A percentile compares a stretch with the other conserved stretches of the same genome.
phyloP scores from a whole-genome alignment of 116 monocot species.

The Papilionanthe hybrid region DNA sequence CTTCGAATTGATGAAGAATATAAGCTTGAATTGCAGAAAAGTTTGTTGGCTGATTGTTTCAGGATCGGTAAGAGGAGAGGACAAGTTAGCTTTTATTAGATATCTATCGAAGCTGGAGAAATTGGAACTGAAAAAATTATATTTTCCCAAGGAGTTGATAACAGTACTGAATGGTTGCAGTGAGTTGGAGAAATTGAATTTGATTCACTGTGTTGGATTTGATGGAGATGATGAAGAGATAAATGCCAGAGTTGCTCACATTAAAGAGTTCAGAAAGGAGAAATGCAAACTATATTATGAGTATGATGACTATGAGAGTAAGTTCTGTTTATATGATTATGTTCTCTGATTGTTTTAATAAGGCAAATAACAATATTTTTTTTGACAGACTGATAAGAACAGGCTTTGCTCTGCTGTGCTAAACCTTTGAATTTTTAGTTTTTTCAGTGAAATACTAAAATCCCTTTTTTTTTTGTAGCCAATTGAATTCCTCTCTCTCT shows the following conservation, averaged over 20 bases:
- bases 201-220: slow-evolving; percentile 33
- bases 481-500: too few relatives aligned
- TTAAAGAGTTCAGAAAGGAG: slow-evolving; percentile 6
- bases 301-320: neutral
- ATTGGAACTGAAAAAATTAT: slow-evolving; percentile 27
- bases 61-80: slow-evolving; percentile 13
- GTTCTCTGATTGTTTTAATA: neutral
- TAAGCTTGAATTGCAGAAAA: slow-evolving; percentile 12
- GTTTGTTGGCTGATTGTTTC: slow-evolving; percentile 10
- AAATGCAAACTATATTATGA: slow-evolving; percentile 16
- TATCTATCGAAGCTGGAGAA: slow-evolving; percentile 20
- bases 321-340: neutral
- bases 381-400: too few relatives aligned
- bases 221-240: slow-evolving; percentile 28
- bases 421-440: too few relatives aligned
- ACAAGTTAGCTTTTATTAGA: slow-evolving; percentile 1
- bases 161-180: slow-evolving; percentile 30
- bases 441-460: too few relatives aligned
- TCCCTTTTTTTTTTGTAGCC: too few relatives aligned
- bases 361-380: too few relatives aligned
- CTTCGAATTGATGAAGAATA: slow-evolving; percentile 7
- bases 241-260: slow-evolving; percentile 11
- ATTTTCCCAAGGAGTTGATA: slow-evolving; percentile 21
- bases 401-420: too few relatives aligned
- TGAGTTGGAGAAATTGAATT: slow-evolving; percentile 22